phyloP scores from a whole-genome alignment of 2,329 filamentous ascomycete species.

The Sarocladium strictum region DNA sequence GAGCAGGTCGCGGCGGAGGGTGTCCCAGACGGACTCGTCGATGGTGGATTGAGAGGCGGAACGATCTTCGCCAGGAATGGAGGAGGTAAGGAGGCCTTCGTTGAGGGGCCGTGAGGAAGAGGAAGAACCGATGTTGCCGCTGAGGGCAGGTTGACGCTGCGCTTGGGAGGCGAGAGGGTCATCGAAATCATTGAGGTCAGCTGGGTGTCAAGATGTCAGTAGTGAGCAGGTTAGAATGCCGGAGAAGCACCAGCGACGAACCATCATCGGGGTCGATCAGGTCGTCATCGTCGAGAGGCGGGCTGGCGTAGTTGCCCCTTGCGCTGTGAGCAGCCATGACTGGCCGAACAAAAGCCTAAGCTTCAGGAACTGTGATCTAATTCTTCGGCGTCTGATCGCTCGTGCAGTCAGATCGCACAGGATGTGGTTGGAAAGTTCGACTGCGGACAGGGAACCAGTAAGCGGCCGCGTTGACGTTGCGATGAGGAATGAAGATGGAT shows the following conservation, averaged over 20 bases:
- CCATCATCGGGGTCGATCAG: slow-evolving; percentile 76
- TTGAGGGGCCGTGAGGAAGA: slow-evolving; percentile 53
- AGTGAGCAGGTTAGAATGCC: too few species aligned
- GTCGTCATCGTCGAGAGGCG: slow-evolving; percentile 63
- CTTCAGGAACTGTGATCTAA: background rate
- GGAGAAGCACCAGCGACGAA: too few species aligned
- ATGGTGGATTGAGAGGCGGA: slow-evolving; percentile 87
- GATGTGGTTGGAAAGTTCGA: background rate
- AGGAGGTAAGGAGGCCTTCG: slow-evolving; percentile 79
- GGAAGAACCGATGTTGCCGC: slow-evolving; percentile 72
- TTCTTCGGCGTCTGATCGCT: background rate
- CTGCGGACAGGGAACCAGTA: background rate
- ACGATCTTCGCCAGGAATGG: slow-evolving; percentile 88
- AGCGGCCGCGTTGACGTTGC: background rate
- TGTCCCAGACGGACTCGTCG: slow-evolving; percentile 96
- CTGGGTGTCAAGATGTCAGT: slow-evolving; percentile 32
- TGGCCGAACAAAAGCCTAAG: background rate
- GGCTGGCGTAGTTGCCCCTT: slow-evolving; percentile 54
- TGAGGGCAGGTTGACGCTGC: slow-evolving; percentile 67
- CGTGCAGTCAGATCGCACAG: background rate
- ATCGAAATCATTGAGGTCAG: slow-evolving; percentile 87
- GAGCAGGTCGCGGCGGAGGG: slow-evolving; percentile 82
- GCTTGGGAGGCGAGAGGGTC: slow-evolving; percentile 68
- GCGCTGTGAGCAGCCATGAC: slow-evolving; percentile 41
- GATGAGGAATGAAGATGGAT: background rate